Percentiles rank a stretch among this genome's conserved stretches.
phyloP scores from a whole-genome alignment of 2,329 filamentous ascomycete genomes.

The Fusarium piperis region DNA sequence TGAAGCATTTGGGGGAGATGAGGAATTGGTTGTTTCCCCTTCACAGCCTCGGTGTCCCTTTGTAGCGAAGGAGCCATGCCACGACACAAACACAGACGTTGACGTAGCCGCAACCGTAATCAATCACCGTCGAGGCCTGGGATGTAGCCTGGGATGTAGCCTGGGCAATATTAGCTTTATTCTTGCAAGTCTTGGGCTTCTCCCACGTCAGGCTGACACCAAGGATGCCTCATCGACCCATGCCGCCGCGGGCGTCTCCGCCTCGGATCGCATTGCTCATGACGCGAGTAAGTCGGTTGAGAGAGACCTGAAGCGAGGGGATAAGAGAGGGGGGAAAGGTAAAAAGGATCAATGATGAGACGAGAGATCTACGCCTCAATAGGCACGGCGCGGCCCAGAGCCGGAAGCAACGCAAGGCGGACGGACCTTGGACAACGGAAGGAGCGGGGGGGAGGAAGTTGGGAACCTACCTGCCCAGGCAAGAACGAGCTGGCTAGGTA shows the following conservation, averaged over 20 bases:
- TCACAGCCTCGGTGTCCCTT: slow-evolving; percentile 8
- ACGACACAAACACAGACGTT: slow-evolving; percentile 26
- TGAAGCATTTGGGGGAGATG: slow-evolving; percentile 16
- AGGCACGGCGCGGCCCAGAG: background rate
- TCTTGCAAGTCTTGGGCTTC: slow-evolving; percentile 15
- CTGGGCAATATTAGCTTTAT: slow-evolving; percentile 14
- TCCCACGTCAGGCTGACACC: slow-evolving; percentile 12
- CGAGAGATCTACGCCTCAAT: slow-evolving; percentile 19
- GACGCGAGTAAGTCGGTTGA: slow-evolving; percentile 1
- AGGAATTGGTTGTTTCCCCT: background rate
- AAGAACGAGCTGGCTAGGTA: background rate
- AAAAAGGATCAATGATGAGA: slow-evolving; percentile 11
- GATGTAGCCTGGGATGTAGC: background rate
- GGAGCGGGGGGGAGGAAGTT: background rate
- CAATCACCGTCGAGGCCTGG: background rate
- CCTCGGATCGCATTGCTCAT: slow-evolving; percentile 1
- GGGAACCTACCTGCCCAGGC: background rate
- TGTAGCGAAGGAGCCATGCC: slow-evolving; percentile 23
- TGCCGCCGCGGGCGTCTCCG: slow-evolving; percentile 5
- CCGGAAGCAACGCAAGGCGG: slow-evolving; percentile 16
- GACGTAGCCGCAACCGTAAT: background rate
- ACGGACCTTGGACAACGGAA: background rate
- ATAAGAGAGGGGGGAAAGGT: slow-evolving; percentile 24
- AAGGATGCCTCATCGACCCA: background rate
- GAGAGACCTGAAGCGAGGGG: slow-evolving; percentile 16